Percentiles rank a stretch among this genome's conserved stretches.
Conservation (phyloP, 371 early-diverging fungal species). For the Saksenaea oblongispora region DNA sequence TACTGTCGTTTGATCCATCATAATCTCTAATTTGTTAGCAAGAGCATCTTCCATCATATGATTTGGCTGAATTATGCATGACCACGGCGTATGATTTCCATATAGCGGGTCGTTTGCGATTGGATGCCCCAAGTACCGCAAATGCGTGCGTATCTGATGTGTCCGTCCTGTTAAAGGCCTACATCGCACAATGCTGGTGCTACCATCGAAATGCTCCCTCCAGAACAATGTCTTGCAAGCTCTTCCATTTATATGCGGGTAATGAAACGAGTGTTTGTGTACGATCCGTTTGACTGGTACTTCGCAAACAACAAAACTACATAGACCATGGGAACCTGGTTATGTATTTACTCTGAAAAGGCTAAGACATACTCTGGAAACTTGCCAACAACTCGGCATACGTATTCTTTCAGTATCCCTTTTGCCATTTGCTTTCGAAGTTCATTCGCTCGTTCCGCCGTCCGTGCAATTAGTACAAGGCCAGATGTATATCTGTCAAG, state of each 20-base stretch:
- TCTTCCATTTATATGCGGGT: slow-evolving; percentile 82
- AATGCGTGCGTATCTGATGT: slow-evolving; percentile 99
- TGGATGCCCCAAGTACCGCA: slow-evolving; percentile 94
- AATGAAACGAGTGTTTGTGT: slow-evolving; percentile 84
- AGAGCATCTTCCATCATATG: slow-evolving; percentile 32
- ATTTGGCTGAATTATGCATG: slow-evolving; percentile 54
- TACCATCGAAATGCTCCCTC: slow-evolving; percentile 63
- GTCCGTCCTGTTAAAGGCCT: slow-evolving; percentile 96
- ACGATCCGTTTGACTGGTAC: slow-evolving; percentile 83
- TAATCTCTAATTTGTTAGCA: slow-evolving; percentile 9
- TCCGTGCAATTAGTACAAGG: slow-evolving; percentile 76
- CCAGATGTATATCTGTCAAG: slow-evolving; percentile 94
- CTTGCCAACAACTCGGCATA: slow-evolving; percentile 83
- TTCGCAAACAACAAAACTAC: slow-evolving; percentile 62
- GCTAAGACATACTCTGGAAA: slow-evolving; percentile 71
- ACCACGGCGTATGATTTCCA: slow-evolving; percentile 72
- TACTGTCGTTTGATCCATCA: slow-evolving; percentile 10
- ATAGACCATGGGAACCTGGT: too few relatives aligned
- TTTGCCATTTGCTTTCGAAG: slow-evolving; percentile 65
- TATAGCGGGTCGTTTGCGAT: slow-evolving; percentile 98
- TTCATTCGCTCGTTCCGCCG: slow-evolving; percentile 56
- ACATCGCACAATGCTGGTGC: slow-evolving; percentile 70
- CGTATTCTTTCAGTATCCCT: slow-evolving; percentile 85
- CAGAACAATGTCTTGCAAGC: slow-evolving; percentile 75
- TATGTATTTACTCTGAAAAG: too few relatives aligned